phyloP scores from a whole-genome alignment of 2,329 filamentous ascomycete species.

The Colletotrichum sp. region DNA sequence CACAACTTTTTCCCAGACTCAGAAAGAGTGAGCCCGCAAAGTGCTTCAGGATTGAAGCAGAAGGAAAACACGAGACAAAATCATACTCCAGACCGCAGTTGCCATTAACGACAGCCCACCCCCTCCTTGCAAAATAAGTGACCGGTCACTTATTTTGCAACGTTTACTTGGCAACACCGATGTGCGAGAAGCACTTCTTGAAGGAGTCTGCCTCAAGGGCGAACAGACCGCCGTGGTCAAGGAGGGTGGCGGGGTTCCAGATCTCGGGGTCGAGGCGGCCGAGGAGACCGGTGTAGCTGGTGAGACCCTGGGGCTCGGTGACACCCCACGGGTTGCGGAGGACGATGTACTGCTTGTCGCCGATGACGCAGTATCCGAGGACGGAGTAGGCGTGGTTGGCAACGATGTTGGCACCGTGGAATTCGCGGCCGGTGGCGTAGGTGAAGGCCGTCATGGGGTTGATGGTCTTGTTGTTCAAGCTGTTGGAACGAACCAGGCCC shows the following conservation, averaged over 20 bases:
- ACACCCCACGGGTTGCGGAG: conserved; percentile 50
- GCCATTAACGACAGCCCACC: not conserved
- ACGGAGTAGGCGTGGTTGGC: conserved; percentile 51
- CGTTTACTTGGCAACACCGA: conserved; percentile 28
- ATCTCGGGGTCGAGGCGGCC: conserved; percentile 38
- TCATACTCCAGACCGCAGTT: not conserved
- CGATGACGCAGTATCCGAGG: conserved; percentile 40
- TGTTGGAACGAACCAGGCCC: conserved; percentile 42
- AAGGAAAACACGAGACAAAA: not conserved
- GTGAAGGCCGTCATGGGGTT: conserved; percentile 47
- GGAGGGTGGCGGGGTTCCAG: conserved; percentile 41
- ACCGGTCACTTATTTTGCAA: not conserved
- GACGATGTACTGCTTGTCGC: conserved; percentile 44
- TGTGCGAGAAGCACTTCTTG: conserved; percentile 39
- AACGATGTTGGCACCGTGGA: conserved; percentile 45
- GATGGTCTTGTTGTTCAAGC: conserved; percentile 48
- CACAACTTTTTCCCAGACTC: not conserved
- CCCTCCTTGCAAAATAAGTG: conserved; percentile 4
- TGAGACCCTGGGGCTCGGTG: conserved; percentile 45
- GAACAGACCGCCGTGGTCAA: conserved; percentile 41
- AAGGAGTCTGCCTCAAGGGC: conserved; percentile 39
- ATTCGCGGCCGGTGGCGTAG: conserved; percentile 40
- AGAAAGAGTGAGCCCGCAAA: not conserved
- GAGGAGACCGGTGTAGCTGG: conserved; percentile 43
- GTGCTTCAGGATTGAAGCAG: not conserved